A percentile compares a stretch with the other conserved stretches of the same genome.
Conservation (phyloP, 176 grass and related monocot species). For the Phyllostachys edulis region DNA sequence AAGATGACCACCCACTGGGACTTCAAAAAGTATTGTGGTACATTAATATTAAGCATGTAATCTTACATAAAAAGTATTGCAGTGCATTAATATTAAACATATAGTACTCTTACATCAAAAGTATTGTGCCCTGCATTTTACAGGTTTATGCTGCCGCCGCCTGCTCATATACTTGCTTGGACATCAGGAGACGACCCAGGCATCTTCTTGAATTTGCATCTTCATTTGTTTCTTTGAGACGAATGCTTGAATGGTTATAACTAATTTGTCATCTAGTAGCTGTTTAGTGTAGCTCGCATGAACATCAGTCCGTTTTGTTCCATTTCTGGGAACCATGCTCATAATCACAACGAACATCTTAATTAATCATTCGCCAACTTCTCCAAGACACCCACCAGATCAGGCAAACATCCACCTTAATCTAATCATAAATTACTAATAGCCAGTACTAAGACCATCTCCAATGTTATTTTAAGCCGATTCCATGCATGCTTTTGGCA, state of each 20-base stretch:
- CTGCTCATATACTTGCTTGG: background rate
- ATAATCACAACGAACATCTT: background rate
- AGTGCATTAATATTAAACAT: too few relatives aligned
- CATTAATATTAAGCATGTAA: too few relatives aligned
- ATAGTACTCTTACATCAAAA: background rate
- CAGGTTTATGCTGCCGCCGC: background rate
- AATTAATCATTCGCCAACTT: background rate
- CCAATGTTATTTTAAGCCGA: too few relatives aligned
- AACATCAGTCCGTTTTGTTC: background rate
- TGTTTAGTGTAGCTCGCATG: background rate
- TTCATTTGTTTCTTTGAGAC: background rate
- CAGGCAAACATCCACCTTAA: conserved; percentile 4
- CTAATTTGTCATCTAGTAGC: background rate
- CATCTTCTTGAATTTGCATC: background rate
- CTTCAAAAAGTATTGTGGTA: too few relatives aligned
- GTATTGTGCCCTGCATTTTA: background rate
- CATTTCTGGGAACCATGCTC: background rate
- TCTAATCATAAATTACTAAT: conserved; percentile 26
- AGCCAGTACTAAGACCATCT: background rate
- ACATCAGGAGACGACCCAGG: background rate
- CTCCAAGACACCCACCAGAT: background rate
- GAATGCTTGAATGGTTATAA: background rate
- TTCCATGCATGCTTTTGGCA: too few relatives aligned
- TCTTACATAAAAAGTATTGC: too few relatives aligned
- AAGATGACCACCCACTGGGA: too few relatives aligned